Evolutionary conservation across 23 red algal genomes (phyloP), one percentile per base, ranked within the genome.

Genomic region (Gracilariopsis chorda): DNA sequence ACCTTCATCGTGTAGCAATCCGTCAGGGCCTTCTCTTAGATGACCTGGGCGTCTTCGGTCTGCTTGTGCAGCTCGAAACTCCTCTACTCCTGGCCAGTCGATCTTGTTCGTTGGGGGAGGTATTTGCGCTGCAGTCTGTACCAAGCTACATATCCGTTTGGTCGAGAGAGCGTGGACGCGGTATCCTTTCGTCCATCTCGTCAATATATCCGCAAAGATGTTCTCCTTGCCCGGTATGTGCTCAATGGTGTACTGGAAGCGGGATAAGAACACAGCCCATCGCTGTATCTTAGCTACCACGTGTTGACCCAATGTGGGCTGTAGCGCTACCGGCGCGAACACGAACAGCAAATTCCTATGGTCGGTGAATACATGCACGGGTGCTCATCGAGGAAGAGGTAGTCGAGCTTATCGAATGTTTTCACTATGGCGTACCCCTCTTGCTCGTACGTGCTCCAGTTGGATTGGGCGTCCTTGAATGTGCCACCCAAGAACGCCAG

Each of bases 141-240:
- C 80, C 60, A 84, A 30, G 35, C 1, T 49, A 51, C 29, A 57
- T 14, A 63, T 60, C 25, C 45, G 35, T 24, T 30, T 60, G 28
- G 64, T 74, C 16, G 23, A 23, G 21, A 80, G 11, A 1, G 29
- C 40, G 1, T 80, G n/a, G 8, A 10, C 80, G 51, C 75, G 55
- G 47, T 91, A 91, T 41, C 75, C 57, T 30, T 55, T 51, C 25
- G 71, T 68, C 72, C 71, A 91, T 33, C 75, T 39, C 1, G 73
- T 82, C 47, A 91, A 34, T 12, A 91, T 91, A 57, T 91, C 75
- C 12, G 72, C 75, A 25, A 69, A 76, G n/a, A 82, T 23, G 35
- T 91, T 82, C 37, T 52, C 27, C 9, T 81, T 21, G 10, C 87
- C 87, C 42, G 74, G 45, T 17, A 70, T 82, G 59, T 72, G 72